Conservation (phyloP, 1,284 basidiomycete genomes). For the Apiotrichum siamense region DNA sequence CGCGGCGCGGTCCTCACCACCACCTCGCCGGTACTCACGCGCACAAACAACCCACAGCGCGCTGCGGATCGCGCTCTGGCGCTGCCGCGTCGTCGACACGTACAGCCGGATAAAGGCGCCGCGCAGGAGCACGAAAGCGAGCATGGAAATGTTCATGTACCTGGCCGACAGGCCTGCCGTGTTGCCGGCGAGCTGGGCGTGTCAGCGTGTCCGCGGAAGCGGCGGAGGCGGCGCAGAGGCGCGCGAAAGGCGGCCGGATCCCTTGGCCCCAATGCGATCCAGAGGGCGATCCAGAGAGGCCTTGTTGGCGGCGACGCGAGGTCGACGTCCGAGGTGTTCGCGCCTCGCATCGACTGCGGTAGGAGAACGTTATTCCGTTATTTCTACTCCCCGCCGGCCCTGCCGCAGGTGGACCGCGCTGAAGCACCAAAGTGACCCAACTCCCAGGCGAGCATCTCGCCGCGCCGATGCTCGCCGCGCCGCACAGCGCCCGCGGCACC, state of each 20-base stretch:
- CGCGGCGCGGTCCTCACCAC: neutral
- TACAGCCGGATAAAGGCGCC: conserved; percentile 31
- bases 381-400: too few species aligned
- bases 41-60: conserved; percentile 28
- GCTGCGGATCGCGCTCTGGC: conserved; percentile 21
- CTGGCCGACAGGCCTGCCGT: conserved; percentile 21
- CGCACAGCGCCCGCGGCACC: neutral
- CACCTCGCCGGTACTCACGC: conserved; percentile 20
- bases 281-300: too few species aligned
- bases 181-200: conserved; percentile 36
- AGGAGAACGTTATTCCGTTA: too few species aligned
- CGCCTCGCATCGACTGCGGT: too few species aligned
- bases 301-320: too few species aligned
- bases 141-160: conserved; percentile 33
- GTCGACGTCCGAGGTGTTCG: too few species aligned
- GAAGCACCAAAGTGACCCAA: too few species aligned
- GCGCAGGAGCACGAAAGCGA: conserved; percentile 28
- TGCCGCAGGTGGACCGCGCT: too few species aligned
- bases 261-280: too few species aligned
- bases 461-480: neutral
- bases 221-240: neutral
- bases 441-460: neutral
- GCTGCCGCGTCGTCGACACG: conserved; percentile 23
- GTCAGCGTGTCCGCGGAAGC: neutral
- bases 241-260: too few species aligned